Evolutionary conservation across 139 green algal genomes (phyloP).

Genomic region (Chlamydomonas sphaeroides): DNA sequence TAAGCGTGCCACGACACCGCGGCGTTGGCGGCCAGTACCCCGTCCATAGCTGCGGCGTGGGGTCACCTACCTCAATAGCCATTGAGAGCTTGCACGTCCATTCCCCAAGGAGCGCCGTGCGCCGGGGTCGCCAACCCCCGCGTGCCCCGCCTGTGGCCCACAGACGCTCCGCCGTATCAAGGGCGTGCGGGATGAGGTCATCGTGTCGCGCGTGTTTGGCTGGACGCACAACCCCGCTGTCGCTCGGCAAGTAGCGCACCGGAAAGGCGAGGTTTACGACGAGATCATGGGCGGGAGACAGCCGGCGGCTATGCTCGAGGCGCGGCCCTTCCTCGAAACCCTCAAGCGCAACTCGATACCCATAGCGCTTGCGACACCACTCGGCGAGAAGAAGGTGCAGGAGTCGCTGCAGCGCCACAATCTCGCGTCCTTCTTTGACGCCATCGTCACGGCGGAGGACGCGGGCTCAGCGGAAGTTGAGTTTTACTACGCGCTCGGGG

Average conservation of each 20-base stretch:
- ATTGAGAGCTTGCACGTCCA: no score
- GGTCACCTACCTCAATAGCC: no score
- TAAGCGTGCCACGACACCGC: no score
- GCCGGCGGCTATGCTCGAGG: slow-evolving; percentile 62
- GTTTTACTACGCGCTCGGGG: slow-evolving; percentile 79
- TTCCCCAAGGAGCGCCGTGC: no score
- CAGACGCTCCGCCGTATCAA: slow-evolving; percentile 73
- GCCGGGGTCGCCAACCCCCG: no score
- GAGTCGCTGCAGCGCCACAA: slow-evolving; percentile 59
- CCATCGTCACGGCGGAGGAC: slow-evolving; percentile 85
- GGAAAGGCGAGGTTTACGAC: slow-evolving; percentile 78
- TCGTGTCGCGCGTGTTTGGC: slow-evolving; percentile 88
- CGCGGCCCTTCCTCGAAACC: slow-evolving; percentile 76
- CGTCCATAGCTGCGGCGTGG: no score
- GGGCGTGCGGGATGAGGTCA: slow-evolving; percentile 93
- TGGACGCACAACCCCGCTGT: slow-evolving; percentile 88
- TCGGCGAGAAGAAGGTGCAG: slow-evolving; percentile 59
- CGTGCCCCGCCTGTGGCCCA: no score
- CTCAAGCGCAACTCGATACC: slow-evolving; percentile 76
- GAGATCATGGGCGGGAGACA: slow-evolving; percentile 37
- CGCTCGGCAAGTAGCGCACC: slow-evolving; percentile 71
- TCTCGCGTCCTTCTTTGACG: slow-evolving; percentile 74
- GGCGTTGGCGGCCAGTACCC: no score
- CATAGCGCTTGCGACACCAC: slow-evolving; percentile 77
- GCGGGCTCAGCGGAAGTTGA: slow-evolving; percentile 62